Conservation (phyloP, 1,284 basidiomycete species). For the Rhodotorula mucilaginosa region DNA sequence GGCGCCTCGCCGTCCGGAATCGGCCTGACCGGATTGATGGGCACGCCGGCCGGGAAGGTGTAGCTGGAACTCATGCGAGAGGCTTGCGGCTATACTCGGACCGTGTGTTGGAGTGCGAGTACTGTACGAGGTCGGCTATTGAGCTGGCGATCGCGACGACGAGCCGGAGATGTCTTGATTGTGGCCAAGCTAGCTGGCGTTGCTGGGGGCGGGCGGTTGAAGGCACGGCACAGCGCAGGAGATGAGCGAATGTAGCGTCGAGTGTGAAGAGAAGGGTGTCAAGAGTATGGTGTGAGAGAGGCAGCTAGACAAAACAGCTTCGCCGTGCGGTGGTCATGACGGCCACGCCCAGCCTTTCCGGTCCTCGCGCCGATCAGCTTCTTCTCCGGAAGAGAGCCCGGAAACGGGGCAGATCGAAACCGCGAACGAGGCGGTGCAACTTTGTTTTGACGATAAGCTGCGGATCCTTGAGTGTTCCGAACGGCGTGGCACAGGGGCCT, state of each 20-base stretch:
- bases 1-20: conserved; percentile 44
- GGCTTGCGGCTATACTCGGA: not conserved
- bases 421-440: not conserved
- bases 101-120: not conserved
- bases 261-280: too few relatives aligned
- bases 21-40: conserved; percentile 45
- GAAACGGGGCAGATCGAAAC: not conserved
- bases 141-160: too few relatives aligned
- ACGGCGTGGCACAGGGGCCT: too few relatives aligned
- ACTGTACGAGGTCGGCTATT: too few relatives aligned
- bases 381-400: not conserved
- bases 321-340: too few relatives aligned
- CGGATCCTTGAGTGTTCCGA: not conserved
- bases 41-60: conserved; percentile 34
- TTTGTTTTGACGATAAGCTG: not conserved
- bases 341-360: not conserved
- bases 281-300: too few relatives aligned
- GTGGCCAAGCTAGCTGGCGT: too few relatives aligned
- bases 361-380: not conserved
- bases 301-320: too few relatives aligned
- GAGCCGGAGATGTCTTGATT: too few relatives aligned
- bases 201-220: too few relatives aligned
- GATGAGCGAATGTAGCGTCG: too few relatives aligned
- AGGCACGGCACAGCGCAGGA: too few relatives aligned
- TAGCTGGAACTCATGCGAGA: not conserved